Evolutionary conservation across 148 eudicot species (phyloP).

Genomic region (Heliosperma pusillum): DNA sequence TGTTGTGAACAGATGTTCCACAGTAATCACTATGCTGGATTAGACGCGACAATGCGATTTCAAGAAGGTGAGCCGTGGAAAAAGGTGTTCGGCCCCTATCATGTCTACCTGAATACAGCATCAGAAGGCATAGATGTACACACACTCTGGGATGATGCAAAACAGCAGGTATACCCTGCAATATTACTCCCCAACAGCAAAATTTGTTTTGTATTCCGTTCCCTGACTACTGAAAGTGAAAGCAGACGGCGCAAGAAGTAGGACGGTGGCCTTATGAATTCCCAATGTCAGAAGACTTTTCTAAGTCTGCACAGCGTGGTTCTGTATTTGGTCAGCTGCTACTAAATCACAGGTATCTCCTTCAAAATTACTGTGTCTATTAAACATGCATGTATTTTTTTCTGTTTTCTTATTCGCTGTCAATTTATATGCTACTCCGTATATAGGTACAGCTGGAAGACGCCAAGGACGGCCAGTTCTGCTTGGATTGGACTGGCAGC

Average conservation of each 20-base stretch:
- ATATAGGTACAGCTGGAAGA: constrained; percentile 28
- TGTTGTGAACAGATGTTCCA: constrained; percentile 23
- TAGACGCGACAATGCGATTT: constrained; percentile 28
- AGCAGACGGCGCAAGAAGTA: constrained; percentile 40
- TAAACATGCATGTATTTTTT: too few relatives aligned
- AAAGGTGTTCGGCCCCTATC: constrained; percentile 46
- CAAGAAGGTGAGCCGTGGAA: constrained; percentile 50
- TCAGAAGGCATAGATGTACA: constrained; percentile 8
- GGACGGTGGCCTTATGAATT: constrained; percentile 51
- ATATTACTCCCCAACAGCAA: not conserved
- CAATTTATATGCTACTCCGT: too few relatives aligned
- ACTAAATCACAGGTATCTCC: constrained; percentile 37
- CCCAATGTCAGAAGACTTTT: constrained; percentile 36
- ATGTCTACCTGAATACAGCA: constrained; percentile 41
- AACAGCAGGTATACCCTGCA: constrained; percentile 29
- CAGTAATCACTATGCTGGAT: constrained; percentile 46
- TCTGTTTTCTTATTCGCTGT: not conserved
- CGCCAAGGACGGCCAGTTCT: constrained; percentile 21
- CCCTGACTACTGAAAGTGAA: constrained; percentile 11
- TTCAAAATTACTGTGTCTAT: not conserved
- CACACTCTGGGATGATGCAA: constrained; percentile 9
- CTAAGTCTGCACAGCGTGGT: constrained; percentile 40
- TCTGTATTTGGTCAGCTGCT: constrained; percentile 35
- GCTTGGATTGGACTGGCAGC: constrained; percentile 52
- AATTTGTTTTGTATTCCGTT: not conserved